Evolutionary conservation across 2,329 filamentous ascomycete species (phyloP), one percentile per base, ranked within the genome.

Genomic region (Helminthosporium solani): DNA sequence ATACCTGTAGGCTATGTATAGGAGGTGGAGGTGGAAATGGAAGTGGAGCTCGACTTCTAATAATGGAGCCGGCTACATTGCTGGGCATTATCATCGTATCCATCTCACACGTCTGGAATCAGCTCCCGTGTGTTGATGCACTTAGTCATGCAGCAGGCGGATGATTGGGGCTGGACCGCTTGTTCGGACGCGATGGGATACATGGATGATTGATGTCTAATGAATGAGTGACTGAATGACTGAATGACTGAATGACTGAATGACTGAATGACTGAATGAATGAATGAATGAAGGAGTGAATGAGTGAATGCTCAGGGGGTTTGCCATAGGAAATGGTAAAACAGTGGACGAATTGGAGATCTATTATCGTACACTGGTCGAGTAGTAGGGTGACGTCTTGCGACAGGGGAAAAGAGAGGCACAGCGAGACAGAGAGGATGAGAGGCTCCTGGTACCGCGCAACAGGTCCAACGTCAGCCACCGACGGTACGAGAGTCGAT

Each of bases 401-500:
- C 42, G 54, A 49, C 46, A 42, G 14, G 20, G 21, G 2, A 16
- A 33, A 19, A 27, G 15, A 11, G 3, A 12, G 14, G 18, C 16
- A 21, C n/a, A n/a, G n/a, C n/a, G n/a, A n/a, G n/a, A 33, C 15
- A 34, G 45, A 39, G 31, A 47, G 33, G 33, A 31, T 31, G 18
- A 21, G 38, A 46, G 42, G 28, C 8, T 31, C 7, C 28, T 31
- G 14, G 28, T 49, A 40, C 39, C 19, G 49, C 44, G 34, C 38
- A 51, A 44, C 49, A 48, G 49, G 51, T 60, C 60, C 50, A 60
- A 64, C 60, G 61, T 64, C 56, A 64, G 61, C 61, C 53, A 53
- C 47, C 41, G 40, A 42, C 49, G 33, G 14, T n/a, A n/a, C n/a
- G n/a, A n/a, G n/a, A n/a, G n/a, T n/a, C n/a, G n/a, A n/a, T n/a